Evolutionary conservation across 2,329 filamentous ascomycete species (phyloP).

Genomic region (Rhinocladiella similis): DNA sequence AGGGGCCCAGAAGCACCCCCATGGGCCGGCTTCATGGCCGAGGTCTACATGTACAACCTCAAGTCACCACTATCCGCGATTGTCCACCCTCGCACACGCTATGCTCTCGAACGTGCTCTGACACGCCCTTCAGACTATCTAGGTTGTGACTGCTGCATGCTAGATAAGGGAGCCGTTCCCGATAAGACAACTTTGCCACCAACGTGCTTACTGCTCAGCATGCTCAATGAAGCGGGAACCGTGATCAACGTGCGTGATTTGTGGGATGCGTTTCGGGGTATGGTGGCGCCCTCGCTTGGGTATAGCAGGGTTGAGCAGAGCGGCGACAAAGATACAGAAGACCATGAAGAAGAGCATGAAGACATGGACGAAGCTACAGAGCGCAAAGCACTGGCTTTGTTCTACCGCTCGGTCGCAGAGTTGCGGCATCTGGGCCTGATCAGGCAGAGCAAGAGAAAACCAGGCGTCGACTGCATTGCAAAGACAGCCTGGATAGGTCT

Average conservation of each 20-base stretch:
- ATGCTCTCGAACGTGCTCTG: slow-evolving; percentile 61
- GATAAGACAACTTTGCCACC: slow-evolving; percentile 54
- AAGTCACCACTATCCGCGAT: slow-evolving; percentile 58
- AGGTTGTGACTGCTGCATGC: slow-evolving; percentile 52
- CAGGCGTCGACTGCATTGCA: slow-evolving; percentile 83
- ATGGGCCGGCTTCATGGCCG: slow-evolving; percentile 53
- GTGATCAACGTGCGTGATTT: slow-evolving; percentile 63
- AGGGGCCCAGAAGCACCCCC: slow-evolving; percentile 33
- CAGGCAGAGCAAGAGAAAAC: slow-evolving; percentile 59
- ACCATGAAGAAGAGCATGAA: background rate
- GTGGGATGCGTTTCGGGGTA: slow-evolving; percentile 57
- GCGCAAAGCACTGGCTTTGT: slow-evolving; percentile 60
- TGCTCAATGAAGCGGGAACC: slow-evolving; percentile 63
- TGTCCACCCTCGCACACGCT: slow-evolving; percentile 59
- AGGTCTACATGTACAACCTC: slow-evolving; percentile 60
- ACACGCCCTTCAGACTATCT: slow-evolving; percentile 62
- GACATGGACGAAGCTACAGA: slow-evolving; percentile 11
- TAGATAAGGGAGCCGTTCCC: slow-evolving; percentile 28
- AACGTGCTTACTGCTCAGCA: slow-evolving; percentile 60
- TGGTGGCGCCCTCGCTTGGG: background rate
- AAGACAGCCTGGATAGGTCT: slow-evolving; percentile 77
- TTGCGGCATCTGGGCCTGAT: slow-evolving; percentile 82
- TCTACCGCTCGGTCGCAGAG: slow-evolving; percentile 84
- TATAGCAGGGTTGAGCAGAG: slow-evolving; percentile 39
- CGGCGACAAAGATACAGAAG: slow-evolving; percentile 35